phyloP scores from a whole-genome alignment of 1,284 basidiomycete species.

The Rhodotorula sp. region DNA sequence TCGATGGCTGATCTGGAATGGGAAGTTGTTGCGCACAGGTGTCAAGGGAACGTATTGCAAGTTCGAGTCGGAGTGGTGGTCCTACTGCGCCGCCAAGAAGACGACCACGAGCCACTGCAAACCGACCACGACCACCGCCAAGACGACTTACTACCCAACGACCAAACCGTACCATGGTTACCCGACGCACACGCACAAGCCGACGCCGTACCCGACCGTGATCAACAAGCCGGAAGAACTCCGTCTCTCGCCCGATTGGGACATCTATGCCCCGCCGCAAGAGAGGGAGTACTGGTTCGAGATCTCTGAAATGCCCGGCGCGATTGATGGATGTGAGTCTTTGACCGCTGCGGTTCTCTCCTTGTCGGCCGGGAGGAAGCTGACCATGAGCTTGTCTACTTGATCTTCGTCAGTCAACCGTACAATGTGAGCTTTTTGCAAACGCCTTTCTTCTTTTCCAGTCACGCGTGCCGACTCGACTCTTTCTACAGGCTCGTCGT shows the following conservation, averaged over 20 bases:
- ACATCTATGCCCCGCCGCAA: conserved; percentile 16
- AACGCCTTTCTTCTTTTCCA: too few relatives aligned
- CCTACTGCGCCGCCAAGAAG: neutral
- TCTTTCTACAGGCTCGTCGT: conserved; percentile 47
- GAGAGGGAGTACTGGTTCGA: conserved; percentile 14
- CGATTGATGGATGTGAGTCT: conserved; percentile 21
- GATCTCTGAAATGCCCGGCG: conserved; percentile 4
- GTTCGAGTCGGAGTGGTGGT: neutral
- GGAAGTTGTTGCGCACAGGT: neutral
- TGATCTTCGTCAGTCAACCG: conserved; percentile 8
- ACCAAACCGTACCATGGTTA: neutral
- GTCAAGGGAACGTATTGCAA: conserved; percentile 4
- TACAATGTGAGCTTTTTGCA: conserved; percentile 48
- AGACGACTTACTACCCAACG: neutral
- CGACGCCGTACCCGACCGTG: conserved; percentile 4
- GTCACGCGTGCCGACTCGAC: neutral
- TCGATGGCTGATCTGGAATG: neutral
- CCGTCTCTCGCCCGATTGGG: conserved; percentile 17
- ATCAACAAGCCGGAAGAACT: conserved; percentile 9
- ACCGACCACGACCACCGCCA: neutral
- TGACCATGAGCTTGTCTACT: neutral
- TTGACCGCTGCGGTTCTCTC: neutral
- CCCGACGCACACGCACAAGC: neutral
- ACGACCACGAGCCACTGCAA: neutral
- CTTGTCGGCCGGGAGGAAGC: neutral